These are phyloP conservation scores for Talaromyces adpressus DNA, from an alignment of 495 filamentous ascomycete genomes.

Conservation along the genomic window DNA sequence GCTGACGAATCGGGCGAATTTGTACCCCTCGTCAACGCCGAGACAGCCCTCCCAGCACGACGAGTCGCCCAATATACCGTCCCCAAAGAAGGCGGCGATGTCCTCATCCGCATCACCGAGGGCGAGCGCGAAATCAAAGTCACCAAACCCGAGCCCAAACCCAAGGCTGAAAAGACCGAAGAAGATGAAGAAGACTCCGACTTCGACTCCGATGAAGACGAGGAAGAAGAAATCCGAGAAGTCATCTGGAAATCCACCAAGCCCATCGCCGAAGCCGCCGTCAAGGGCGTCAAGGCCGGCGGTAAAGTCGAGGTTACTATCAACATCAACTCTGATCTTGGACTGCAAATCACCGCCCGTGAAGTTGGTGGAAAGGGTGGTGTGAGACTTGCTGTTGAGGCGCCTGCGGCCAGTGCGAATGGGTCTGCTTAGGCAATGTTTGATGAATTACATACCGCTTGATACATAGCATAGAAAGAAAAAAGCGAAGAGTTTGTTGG, in stretches of 20 bases:
- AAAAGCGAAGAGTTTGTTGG: not conserved
- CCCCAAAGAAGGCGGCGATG: constrained; percentile 73
- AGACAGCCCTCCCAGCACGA: constrained; percentile 86
- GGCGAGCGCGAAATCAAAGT: constrained; percentile 84
- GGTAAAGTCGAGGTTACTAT: constrained; percentile 89
- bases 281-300: constrained; percentile 79
- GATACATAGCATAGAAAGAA: not conserved
- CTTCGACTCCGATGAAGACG: constrained; percentile 63
- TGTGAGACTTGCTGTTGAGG: constrained; percentile 63
- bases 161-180: constrained; percentile 55
- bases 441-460: not conserved
- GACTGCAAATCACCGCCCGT: constrained; percentile 68
- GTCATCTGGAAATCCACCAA: constrained; percentile 87
- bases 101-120: constrained; percentile 80
- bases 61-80: constrained; percentile 68
- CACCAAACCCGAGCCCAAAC: constrained; percentile 71
- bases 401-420: constrained; percentile 26
- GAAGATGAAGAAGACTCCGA: constrained; percentile 57
- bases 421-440: constrained; percentile 24
- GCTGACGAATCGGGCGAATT: constrained; percentile 46
- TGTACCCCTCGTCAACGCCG: constrained; percentile 66
- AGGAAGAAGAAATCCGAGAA: constrained; percentile 79
- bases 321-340: constrained; percentile 71
- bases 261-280: constrained; percentile 76
- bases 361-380: constrained; percentile 83